phyloP scores from a whole-genome alignment of 768 basidiomycete genomes.

The Ramaria sp. region DNA sequence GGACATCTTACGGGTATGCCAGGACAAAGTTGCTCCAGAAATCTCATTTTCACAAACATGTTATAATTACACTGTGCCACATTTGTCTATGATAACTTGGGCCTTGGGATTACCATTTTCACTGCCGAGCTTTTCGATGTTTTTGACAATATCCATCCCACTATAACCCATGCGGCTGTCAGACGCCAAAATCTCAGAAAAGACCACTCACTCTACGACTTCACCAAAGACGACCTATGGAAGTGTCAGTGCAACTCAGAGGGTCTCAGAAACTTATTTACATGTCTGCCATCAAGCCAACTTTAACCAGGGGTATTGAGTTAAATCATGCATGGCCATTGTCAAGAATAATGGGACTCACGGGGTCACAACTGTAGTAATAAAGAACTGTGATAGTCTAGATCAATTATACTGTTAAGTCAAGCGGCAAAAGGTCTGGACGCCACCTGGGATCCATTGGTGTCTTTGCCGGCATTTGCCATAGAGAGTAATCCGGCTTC shows the following conservation, averaged over 20 bases:
- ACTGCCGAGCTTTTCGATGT: constrained; percentile 39
- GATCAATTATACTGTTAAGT: not conserved
- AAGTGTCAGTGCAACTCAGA: not conserved
- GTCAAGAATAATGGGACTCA: not conserved
- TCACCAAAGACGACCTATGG: constrained; percentile 55
- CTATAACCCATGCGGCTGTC: not conserved
- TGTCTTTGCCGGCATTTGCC: constrained; percentile 75
- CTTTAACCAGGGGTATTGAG: not conserved
- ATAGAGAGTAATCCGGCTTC: constrained; percentile 50
- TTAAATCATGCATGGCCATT: not conserved
- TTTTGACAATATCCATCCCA: constrained; percentile 54
- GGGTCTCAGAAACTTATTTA: not conserved
- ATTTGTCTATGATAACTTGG: constrained; percentile 38
- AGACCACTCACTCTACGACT: constrained; percentile 28
- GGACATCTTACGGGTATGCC: too few relatives aligned
- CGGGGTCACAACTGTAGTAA: constrained; percentile 60
- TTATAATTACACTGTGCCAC: constrained; percentile 21
- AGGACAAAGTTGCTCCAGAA: too few relatives aligned
- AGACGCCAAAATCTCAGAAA: not conserved
- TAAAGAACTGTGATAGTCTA: constrained; percentile 44
- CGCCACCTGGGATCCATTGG: constrained; percentile 57
- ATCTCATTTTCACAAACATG: not conserved
- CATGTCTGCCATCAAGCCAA: constrained; percentile 60
- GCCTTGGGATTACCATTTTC: constrained; percentile 30
- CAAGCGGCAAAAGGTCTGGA: not conserved